Evolutionary conservation across 163 green algal species (phyloP), one percentile per base, ranked within the genome.

Genomic region (Chlorella variabilis): DNA sequence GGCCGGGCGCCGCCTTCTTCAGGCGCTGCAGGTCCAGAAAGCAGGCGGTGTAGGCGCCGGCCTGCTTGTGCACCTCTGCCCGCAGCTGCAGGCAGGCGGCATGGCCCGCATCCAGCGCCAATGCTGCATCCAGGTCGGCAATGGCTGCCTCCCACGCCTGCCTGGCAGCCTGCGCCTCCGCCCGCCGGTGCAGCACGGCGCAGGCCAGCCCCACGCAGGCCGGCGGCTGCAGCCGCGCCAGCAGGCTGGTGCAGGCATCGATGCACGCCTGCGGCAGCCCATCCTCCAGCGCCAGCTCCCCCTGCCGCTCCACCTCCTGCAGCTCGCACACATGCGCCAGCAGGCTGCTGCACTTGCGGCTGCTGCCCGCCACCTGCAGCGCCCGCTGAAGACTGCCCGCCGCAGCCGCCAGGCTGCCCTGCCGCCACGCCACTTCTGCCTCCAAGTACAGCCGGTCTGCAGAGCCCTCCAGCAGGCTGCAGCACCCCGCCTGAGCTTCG

Each of bases 61-160:
- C 36, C 18, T 65, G 67, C 48, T 81, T 80, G 58, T 81, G 73
- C 8, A 71, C 41, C 68, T 85, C 74, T 4, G 84, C 75, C 13
- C 74, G 75, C 48, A 73, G 68, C 59, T 45, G 59, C 66, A 89
- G 65, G 33, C 71, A 80, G 27, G 42, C 67, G 0, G 66, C 66
- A 31, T 94, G 84, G 21, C 45, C 34, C 0, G 85, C 70, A 27
- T 87, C 84, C 36, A 87, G 67, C 21, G 45, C 20, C 66, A 94
- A 71, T 4, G 87, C 90, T 27, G 71, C 56, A 41, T 85, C 63
- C 21, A 93, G 84, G 51, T 91, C 91, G n/a, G 66, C 33, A 0
- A 89, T 27, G 4, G 91, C 91, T 0, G 63, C 61, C 2, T 77
- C 71, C 74, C 75, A 89, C 9, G 73, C 62, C n/a, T 71, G 71